phyloP scores from a whole-genome alignment of 495 filamentous ascomycete species.

The Aspergillus affinis region DNA sequence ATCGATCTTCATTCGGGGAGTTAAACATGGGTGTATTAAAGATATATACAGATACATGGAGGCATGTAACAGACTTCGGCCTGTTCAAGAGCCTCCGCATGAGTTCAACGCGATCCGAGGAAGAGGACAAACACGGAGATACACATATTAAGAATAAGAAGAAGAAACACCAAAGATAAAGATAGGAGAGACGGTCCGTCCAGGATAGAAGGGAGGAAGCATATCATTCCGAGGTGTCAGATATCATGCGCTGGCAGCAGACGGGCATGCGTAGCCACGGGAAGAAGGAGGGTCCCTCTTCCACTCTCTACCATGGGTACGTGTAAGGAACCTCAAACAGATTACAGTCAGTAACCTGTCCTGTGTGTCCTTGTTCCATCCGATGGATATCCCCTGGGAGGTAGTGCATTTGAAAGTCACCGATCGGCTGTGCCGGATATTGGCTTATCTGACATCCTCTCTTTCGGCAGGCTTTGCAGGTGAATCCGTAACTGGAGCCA shows the following conservation, averaged over 20 bases:
- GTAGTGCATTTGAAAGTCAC: background rate
- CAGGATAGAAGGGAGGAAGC: too few relatives aligned
- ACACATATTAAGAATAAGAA: background rate
- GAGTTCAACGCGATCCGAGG: background rate
- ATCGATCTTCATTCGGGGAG: background rate
- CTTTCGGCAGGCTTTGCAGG: background rate
- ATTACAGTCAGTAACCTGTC: too few relatives aligned
- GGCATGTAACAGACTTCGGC: background rate
- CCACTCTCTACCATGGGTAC: background rate
- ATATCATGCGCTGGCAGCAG: too few relatives aligned
- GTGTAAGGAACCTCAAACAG: background rate
- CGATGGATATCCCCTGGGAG: background rate
- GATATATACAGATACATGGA: background rate
- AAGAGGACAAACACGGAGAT: background rate
- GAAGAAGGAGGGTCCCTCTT: background rate
- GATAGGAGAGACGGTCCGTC: background rate
- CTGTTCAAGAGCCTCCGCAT: background rate
- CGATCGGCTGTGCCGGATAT: background rate
- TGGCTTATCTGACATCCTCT: background rate
- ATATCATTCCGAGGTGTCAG: background rate
- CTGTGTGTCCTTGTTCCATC: background rate
- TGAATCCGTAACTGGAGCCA: background rate
- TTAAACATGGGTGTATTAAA: background rate
- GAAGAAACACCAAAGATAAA: background rate
- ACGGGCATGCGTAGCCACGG: too few relatives aligned